phyloP scores from a whole-genome alignment of 495 filamentous ascomycete species.

The Terfezia claveryi region DNA sequence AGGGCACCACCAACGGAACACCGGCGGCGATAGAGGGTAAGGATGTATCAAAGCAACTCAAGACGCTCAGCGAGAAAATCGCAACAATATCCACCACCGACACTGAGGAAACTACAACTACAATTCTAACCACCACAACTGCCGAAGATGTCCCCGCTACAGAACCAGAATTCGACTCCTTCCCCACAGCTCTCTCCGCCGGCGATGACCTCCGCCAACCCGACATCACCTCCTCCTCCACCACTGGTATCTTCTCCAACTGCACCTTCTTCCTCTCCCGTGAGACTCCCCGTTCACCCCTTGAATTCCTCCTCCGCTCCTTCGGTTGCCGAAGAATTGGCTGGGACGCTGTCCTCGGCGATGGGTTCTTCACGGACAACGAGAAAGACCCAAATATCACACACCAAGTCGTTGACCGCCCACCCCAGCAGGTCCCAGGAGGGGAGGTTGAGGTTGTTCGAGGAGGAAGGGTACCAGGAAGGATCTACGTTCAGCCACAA shows the following conservation, averaged over 20 bases:
- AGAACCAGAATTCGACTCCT: conserved; percentile 63
- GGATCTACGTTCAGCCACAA: conserved; percentile 86
- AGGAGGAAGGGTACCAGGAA: conserved; percentile 49
- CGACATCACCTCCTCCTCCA: conserved; percentile 27
- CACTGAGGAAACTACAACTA: conserved; percentile 22
- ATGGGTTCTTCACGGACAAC: conserved; percentile 74
- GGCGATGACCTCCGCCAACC: conserved; percentile 80
- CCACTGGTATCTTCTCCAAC: conserved; percentile 51
- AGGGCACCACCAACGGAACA: not conserved
- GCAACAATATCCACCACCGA: conserved; percentile 19
- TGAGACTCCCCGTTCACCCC: conserved; percentile 70
- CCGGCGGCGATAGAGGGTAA: conserved; percentile 18
- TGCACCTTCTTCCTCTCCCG: conserved; percentile 86
- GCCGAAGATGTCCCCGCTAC: conserved; percentile 28
- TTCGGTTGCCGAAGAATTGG: conserved; percentile 93
- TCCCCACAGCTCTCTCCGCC: conserved; percentile 39
- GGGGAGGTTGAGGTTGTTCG: conserved; percentile 27
- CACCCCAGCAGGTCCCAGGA: conserved; percentile 35
- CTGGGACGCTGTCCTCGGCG: conserved; percentile 75
- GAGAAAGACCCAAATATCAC: conserved; percentile 75
- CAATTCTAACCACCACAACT: conserved; percentile 21
- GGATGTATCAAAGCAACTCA: conserved; percentile 33
- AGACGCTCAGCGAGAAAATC: conserved; percentile 28
- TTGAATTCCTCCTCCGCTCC: conserved; percentile 83
- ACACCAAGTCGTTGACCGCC: conserved; percentile 86